phyloP scores from a whole-genome alignment of 2,329 filamentous ascomycete species.

The Beauveria bassiana region DNA sequence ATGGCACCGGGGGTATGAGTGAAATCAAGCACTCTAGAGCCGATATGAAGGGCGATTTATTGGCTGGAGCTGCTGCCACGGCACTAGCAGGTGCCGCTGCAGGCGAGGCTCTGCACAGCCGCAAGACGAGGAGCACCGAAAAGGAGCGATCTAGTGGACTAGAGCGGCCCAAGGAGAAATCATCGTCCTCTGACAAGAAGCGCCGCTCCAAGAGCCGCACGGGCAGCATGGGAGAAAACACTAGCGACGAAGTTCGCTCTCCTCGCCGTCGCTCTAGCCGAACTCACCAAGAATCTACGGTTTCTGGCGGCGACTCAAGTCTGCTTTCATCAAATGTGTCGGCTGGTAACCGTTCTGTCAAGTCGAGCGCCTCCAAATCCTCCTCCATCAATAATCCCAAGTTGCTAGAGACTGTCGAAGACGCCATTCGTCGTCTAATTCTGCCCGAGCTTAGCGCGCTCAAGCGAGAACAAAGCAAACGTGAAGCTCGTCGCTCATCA shows the following conservation, averaged over 20 bases:
- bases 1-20: constrained; percentile 43
- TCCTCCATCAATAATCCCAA: constrained; percentile 90
- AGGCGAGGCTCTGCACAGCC: constrained; percentile 27
- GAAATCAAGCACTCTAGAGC: constrained; percentile 34
- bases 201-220: constrained; percentile 39
- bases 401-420: constrained; percentile 83
- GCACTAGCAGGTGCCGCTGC: constrained; percentile 13
- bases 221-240: constrained; percentile 41
- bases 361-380: constrained; percentile 44
- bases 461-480: constrained; percentile 80
- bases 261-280: constrained; percentile 44
- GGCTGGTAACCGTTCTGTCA: constrained; percentile 47
- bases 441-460: constrained; percentile 86
- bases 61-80: constrained; percentile 30
- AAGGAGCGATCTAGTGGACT: constrained; percentile 34
- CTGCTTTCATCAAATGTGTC: constrained; percentile 45
- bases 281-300: constrained; percentile 42
- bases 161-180: constrained; percentile 37
- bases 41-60: constrained; percentile 29
- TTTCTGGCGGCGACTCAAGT: constrained; percentile 48
- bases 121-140: constrained; percentile 35
- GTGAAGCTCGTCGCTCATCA: constrained; percentile 62
- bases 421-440: constrained; percentile 83
- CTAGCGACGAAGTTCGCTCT: constrained; percentile 37
- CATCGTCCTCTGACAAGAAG: constrained; percentile 36